Evolutionary conservation across 73 alveolate genomes (phyloP).

Genomic region (Breviolum minutum): DNA sequence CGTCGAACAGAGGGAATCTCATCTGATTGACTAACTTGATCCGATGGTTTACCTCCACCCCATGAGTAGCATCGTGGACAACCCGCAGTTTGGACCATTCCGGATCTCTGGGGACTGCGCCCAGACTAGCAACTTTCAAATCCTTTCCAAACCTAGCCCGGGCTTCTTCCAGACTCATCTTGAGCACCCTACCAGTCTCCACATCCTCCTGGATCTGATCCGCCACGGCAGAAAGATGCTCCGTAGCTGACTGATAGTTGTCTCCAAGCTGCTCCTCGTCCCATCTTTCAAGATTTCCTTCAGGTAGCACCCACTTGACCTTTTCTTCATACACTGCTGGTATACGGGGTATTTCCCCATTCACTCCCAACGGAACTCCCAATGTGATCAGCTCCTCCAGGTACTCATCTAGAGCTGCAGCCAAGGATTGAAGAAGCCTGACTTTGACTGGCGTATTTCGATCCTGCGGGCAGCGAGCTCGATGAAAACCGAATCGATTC

Average conservation of each 20-base stretch:
- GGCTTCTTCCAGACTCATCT: neutral
- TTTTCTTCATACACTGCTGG: slow-evolving; percentile 25
- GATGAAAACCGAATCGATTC: neutral
- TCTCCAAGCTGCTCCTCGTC: neutral
- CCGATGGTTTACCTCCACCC: slow-evolving; percentile 24
- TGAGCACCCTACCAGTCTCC: neutral
- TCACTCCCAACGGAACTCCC: slow-evolving; percentile 29
- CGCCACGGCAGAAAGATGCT: neutral
- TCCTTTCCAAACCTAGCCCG: neutral
- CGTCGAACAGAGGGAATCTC: slow-evolving; percentile 29
- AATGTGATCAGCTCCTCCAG: neutral
- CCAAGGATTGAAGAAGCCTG: neutral
- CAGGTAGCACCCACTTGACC: slow-evolving; percentile 25
- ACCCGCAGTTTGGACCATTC: neutral
- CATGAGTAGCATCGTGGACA: slow-evolving; percentile 9
- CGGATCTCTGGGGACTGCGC: slow-evolving; percentile 40
- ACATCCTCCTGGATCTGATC: neutral
- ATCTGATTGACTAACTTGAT: neutral
- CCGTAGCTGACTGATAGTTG: slow-evolving; percentile 3
- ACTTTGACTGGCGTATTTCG: neutral
- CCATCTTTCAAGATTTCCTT: neutral
- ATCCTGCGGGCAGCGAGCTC: neutral
- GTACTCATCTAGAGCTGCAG: neutral
- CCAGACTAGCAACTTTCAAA: neutral
- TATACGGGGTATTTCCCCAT: neutral